A percentile compares a stretch with the other conserved stretches of the same genome.
Evolutionary conservation across 352 stramenopile species (phyloP).

Genomic region (Globisporangium cystogenes): DNA sequence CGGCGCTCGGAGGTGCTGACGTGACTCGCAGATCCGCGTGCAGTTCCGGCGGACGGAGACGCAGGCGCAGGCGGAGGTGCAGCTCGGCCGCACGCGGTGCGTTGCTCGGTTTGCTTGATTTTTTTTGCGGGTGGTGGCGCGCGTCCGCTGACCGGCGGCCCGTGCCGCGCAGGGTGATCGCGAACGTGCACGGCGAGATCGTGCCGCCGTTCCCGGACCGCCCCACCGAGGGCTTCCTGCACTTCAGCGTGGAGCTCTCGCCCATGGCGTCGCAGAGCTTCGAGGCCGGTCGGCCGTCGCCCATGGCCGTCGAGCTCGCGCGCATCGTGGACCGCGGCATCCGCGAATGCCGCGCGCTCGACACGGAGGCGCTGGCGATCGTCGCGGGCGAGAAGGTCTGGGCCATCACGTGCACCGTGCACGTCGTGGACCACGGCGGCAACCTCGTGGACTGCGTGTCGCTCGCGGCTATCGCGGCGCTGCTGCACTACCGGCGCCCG

Average conservation of each 20-base stretch:
- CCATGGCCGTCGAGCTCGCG: conserved; percentile 72
- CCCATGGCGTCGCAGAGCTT: conserved; percentile 82
- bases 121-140: not conserved
- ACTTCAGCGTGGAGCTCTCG: conserved; percentile 82
- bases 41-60: conserved; percentile 73
- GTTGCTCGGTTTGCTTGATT: not conserved
- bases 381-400: conserved; percentile 92
- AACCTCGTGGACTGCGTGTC: conserved; percentile 91
- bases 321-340: conserved; percentile 90
- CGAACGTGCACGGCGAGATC: conserved; percentile 81
- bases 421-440: conserved; percentile 90
- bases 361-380: conserved; percentile 94
- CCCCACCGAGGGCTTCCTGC: conserved; percentile 83
- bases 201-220: conserved; percentile 82
- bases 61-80: conserved; percentile 75
- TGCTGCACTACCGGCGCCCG: conserved; percentile 92
- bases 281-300: conserved; percentile 43
- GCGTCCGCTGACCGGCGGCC: not conserved
- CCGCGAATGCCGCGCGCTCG: conserved; percentile 88
- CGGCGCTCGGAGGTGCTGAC: no score
- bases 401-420: conserved; percentile 89
- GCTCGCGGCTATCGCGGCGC: conserved; percentile 90
- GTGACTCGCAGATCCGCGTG: conserved; percentile 41
- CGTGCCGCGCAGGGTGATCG: conserved; percentile 44
- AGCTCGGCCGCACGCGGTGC: conserved; percentile 71